phyloP scores from a whole-genome alignment of 164 flowering plant genomes.

The grape (Vitis vinifera) region DNA sequence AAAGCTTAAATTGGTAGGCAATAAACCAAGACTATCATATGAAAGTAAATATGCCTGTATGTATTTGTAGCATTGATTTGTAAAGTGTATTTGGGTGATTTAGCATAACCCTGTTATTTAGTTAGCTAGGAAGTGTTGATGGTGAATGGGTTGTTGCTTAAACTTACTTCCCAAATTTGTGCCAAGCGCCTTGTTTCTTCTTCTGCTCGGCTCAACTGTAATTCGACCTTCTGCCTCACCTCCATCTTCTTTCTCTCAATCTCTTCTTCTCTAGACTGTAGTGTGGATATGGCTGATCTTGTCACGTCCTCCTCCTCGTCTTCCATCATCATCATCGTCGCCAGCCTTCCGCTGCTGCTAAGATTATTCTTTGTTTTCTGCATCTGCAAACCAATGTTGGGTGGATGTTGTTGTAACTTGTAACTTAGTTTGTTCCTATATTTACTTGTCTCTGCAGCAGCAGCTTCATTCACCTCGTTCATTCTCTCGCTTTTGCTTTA shows the following conservation, averaged over 20 bases:
- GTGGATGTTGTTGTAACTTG: not conserved
- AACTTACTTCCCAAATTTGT: conserved; percentile 42
- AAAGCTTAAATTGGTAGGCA: too few species aligned
- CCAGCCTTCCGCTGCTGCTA: conserved; percentile 23
- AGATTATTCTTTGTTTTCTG: conserved; percentile 29
- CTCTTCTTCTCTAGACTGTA: conserved; percentile 49
- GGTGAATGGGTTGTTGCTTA: not conserved
- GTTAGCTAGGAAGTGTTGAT: not conserved
- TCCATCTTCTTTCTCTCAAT: conserved; percentile 50
- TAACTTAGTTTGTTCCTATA: not conserved
- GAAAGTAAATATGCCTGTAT: too few species aligned
- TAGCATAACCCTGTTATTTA: not conserved
- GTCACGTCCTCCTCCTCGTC: conserved; percentile 37
- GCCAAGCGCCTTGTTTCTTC: conserved; percentile 48
- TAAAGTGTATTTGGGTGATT: too few species aligned
- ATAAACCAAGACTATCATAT: too few species aligned
- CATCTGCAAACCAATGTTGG: conserved; percentile 5
- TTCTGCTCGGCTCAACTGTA: conserved; percentile 45
- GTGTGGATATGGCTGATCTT: conserved; percentile 33
- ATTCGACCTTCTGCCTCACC: conserved; percentile 42
- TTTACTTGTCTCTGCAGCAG: conserved; percentile 3
- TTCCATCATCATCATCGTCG: conserved; percentile 20
- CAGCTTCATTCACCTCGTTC: not conserved
- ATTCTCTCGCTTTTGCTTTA: conserved; percentile 22
- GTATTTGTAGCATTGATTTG: too few species aligned